phyloP scores from a whole-genome alignment of 2,329 filamentous ascomycete species.

The Myriosclerotinia scirpicola region DNA sequence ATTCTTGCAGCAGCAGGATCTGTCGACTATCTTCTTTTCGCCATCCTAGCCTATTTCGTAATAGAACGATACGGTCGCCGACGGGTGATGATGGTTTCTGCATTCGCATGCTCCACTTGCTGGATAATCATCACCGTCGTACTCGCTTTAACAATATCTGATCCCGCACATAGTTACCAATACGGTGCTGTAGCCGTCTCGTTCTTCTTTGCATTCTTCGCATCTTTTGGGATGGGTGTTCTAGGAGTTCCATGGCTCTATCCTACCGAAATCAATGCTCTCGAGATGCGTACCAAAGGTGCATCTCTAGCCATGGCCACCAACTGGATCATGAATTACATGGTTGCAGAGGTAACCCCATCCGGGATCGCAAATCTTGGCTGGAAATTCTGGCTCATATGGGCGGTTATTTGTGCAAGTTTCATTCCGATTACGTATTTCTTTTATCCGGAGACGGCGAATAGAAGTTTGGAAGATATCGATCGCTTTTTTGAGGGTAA shows the following conservation, averaged over 20 bases:
- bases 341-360: conserved; percentile 44
- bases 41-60: conserved; percentile 37
- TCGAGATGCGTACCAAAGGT: conserved; percentile 54
- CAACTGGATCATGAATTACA: conserved; percentile 55
- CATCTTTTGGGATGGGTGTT: conserved; percentile 50
- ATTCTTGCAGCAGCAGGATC: conserved; percentile 49
- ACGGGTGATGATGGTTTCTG: conserved; percentile 58
- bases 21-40: conserved; percentile 49
- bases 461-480: conserved; percentile 52
- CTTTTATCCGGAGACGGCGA: conserved; percentile 54
- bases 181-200: conserved; percentile 50
- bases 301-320: conserved; percentile 52
- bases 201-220: conserved; percentile 54
- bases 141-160: conserved; percentile 33
- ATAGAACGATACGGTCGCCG: conserved; percentile 62
- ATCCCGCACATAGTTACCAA: conserved; percentile 42
- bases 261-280: conserved; percentile 56
- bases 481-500: conserved; percentile 47
- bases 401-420: conserved; percentile 39
- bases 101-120: conserved; percentile 48
- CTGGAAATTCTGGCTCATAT: conserved; percentile 45
- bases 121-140: conserved; percentile 45
- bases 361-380: conserved; percentile 41
- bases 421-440: conserved; percentile 47
- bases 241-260: conserved; percentile 46